Conservation (phyloP, 2,329 filamentous ascomycete genomes). For the Furcasterigmium sp. region DNA sequence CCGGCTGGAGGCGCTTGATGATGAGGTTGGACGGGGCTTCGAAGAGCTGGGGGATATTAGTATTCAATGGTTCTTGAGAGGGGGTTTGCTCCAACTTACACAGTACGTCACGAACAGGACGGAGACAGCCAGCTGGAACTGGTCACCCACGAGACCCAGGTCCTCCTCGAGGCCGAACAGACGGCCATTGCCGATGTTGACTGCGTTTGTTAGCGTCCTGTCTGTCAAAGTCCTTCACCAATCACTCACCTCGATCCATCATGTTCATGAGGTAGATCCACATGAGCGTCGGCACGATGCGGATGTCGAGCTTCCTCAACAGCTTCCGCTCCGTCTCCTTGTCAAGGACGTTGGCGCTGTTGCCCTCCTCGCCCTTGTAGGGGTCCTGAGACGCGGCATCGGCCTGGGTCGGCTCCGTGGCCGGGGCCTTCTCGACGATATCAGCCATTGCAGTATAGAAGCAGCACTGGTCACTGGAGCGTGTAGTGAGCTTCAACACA, state of each 20-base stretch:
- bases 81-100: constrained; percentile 22
- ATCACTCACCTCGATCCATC: constrained; percentile 24
- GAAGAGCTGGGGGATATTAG: constrained; percentile 19
- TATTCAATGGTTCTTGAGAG: not conserved
- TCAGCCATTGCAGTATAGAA: not conserved
- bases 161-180: constrained; percentile 57
- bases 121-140: constrained; percentile 53
- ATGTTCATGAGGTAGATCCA: constrained; percentile 29
- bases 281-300: constrained; percentile 24
- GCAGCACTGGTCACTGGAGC: no score
- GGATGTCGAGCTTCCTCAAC: constrained; percentile 21
- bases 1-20: constrained; percentile 28
- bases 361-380: not conserved
- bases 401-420: not conserved
- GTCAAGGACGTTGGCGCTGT: not conserved
- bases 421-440: not conserved
- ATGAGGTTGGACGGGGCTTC: constrained; percentile 35
- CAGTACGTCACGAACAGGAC: constrained; percentile 31
- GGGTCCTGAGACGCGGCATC: not conserved
- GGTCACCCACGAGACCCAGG: constrained; percentile 41
- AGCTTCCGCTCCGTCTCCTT: constrained; percentile 7
- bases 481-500: no score
- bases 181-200: constrained; percentile 57
- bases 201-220: constrained; percentile 17
- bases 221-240: not conserved